Evolutionary conservation across 345 rosid species (phyloP), one percentile per base, ranked within the genome.

Genomic region (Boechera retrofracta): DNA sequence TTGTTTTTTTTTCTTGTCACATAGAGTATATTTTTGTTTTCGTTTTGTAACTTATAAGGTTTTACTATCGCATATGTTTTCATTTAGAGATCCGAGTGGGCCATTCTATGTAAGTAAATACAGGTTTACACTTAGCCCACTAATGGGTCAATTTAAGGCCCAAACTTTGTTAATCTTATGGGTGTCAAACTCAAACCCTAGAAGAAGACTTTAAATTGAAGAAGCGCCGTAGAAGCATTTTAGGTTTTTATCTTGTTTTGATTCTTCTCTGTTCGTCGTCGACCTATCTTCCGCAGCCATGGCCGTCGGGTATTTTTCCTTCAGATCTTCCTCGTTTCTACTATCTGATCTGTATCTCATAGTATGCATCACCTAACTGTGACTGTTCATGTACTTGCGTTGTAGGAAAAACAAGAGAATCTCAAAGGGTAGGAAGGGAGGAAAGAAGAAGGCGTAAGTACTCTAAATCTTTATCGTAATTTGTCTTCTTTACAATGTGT

Each of bases 371-470:
- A 35, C 56, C 44, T 60, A 68, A 70, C 36, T 32, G 21, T 16
- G 31, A 15, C 47, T 33, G 28, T n/a, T 35, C 4, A 5, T 80
- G 9, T 11, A 41, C 41, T 51, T 53, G 29, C 33, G 18, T 64
- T 73, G 41, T 78, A 87, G 98, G 70, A 92, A 95, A 88, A 91
- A 95, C 90, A 95, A 95, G 93, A 76, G 97, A 80, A 92, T 95
- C 82, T 95, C 99, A 2, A 95, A 92, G 88, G 96, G 99, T 31
- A 91, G 89, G 89, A 95, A 91, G 80, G 98, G 98, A 64, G 89
- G 99, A 28, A 91, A 95, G 84, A 95, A 95, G 97, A 95, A 95
- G 86, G 83, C 85, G 98, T 92, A 72, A 92, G 94, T 82, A 1
- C 6, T 59, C 2, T 24, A 1, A 4, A 48, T 48, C 44, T n/a